phyloP scores from a whole-genome alignment of 2,329 filamentous ascomycete species.

The Diaporthe vexans region DNA sequence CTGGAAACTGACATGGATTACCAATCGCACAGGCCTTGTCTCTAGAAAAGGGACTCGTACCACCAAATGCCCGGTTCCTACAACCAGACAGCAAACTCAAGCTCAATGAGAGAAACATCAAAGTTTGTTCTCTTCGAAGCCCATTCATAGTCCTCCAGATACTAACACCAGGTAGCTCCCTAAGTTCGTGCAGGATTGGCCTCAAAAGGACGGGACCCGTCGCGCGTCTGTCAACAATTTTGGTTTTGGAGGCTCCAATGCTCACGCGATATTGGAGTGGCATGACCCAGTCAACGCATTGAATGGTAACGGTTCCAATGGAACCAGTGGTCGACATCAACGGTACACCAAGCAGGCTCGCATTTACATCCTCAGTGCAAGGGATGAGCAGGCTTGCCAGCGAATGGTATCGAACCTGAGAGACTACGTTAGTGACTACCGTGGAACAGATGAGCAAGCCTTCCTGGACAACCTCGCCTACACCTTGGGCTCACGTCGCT shows the following conservation, averaged over 20 bases:
- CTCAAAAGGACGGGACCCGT: conserved; percentile 17
- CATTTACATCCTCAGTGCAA: neutral
- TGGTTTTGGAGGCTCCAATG: conserved; percentile 61
- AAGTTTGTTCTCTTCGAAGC: conserved; percentile 5
- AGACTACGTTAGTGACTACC: too few species aligned
- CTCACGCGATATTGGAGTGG: conserved; percentile 56
- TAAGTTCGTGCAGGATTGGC: conserved; percentile 41
- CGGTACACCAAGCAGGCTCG: neutral
- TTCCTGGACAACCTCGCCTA: too few species aligned
- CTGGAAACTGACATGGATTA: too few species aligned
- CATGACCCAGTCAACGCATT: neutral
- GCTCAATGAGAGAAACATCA: conserved; percentile 17
- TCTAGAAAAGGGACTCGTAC: conserved; percentile 42
- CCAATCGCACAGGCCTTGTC: too few species aligned
- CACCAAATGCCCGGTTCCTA: conserved; percentile 44
- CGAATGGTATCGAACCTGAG: too few species aligned
- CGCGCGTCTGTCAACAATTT: conserved; percentile 55
- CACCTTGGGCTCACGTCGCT: neutral
- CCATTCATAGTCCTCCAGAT: too few species aligned
- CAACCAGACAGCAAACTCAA: conserved; percentile 37
- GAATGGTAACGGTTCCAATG: too few species aligned
- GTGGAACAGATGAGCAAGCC: too few species aligned
- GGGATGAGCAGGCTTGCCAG: too few species aligned
- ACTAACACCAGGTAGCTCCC: conserved; percentile 17
- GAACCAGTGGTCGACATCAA: too few species aligned